Percentiles rank a stretch among this genome's conserved stretches.
These are phyloP conservation scores for Solioccasus polychromus DNA, from an alignment of 768 basidiomycete genomes.

Conservation along the genomic window DNA sequence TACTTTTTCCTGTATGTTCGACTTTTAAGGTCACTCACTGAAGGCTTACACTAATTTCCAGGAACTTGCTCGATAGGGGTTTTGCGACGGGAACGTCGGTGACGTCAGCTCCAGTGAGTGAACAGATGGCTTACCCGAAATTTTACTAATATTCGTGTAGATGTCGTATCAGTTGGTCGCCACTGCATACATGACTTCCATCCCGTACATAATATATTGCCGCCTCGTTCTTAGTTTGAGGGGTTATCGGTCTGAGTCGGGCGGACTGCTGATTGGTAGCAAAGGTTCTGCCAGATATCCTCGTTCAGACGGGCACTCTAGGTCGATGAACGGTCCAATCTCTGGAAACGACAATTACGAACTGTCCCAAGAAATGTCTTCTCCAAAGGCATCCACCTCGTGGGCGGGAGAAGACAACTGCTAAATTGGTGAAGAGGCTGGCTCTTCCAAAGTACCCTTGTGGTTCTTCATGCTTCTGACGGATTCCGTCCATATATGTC, in stretches of 20 bases:
- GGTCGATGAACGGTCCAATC: background rate
- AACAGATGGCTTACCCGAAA: background rate
- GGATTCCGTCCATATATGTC: too few species aligned
- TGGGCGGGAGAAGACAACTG: background rate
- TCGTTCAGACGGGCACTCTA: background rate
- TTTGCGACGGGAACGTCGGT: background rate
- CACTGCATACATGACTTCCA: background rate
- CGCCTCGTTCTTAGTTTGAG: constrained; percentile 8
- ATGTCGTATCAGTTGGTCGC: background rate
- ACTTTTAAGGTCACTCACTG: too few species aligned
- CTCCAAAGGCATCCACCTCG: too few species aligned
- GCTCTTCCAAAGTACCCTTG: too few species aligned
- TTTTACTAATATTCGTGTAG: background rate
- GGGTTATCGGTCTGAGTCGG: background rate
- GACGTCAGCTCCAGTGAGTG: background rate
- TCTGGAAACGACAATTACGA: background rate
- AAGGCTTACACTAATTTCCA: background rate
- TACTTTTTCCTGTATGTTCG: constrained; percentile 15
- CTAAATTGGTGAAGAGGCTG: background rate
- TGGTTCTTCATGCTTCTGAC: too few species aligned
- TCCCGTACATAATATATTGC: constrained; percentile 8
- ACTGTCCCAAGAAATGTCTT: background rate
- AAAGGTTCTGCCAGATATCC: background rate
- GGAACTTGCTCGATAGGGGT: constrained; percentile 1
- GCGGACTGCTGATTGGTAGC: background rate